phyloP scores from a whole-genome alignment of 2,329 filamentous ascomycete species.

The Pyricularia grisea region DNA sequence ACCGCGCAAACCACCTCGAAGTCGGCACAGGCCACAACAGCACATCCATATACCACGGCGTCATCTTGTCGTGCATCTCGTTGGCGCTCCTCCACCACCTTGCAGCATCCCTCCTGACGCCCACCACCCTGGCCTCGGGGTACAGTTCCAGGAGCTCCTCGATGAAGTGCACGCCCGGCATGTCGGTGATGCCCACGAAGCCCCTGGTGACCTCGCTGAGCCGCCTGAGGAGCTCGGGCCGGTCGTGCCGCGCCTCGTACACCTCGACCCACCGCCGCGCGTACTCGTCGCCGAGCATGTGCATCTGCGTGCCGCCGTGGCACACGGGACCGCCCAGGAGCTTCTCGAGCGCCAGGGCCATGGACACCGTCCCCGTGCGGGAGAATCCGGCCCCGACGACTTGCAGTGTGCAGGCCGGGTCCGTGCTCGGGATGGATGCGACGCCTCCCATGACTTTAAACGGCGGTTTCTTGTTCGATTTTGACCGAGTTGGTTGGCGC shows the following conservation, averaged over 20 bases:
- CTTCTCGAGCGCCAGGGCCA: not conserved
- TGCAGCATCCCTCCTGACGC: not conserved
- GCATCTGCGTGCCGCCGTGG: not conserved
- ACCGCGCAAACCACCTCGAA: not conserved
- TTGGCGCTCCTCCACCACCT: not conserved
- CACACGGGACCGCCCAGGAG: not conserved
- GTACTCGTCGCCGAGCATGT: not conserved
- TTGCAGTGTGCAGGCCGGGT: not conserved
- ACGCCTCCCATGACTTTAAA: not conserved
- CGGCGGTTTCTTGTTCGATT: not conserved
- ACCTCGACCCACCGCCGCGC: not conserved
- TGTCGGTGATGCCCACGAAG: conserved; percentile 5
- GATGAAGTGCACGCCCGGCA: conserved; percentile 19
- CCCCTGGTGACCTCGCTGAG: not conserved
- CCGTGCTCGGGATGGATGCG: not conserved
- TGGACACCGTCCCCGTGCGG: not conserved
- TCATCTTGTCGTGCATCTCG: not conserved
- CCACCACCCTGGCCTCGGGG: conserved; percentile 37
- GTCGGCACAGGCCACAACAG: not conserved
- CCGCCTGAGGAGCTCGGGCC: not conserved
- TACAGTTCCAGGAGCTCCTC: conserved; percentile 36
- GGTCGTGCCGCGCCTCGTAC: not conserved
- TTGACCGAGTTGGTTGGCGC: not conserved
- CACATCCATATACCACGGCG: not conserved
- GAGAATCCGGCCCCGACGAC: not conserved